Base-by-base conservation (phyloP, 2,329 filamentous ascomycete species). In the Monilinia aucupariae region DNA sequence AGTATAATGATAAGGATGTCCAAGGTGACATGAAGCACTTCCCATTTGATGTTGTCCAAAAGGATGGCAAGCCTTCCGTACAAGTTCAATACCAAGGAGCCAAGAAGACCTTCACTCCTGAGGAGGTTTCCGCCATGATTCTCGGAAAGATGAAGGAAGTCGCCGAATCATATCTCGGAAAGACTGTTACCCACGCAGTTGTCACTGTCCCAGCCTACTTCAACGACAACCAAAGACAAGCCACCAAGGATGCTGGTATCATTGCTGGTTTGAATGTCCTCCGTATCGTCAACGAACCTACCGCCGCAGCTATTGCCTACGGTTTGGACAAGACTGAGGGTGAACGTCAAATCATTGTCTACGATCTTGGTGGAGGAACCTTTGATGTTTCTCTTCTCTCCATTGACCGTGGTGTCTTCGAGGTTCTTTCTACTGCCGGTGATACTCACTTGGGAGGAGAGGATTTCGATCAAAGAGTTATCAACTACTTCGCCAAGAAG, bases 391-490 rank as follows among this genome's bases (percentile, higher is more conserved):
- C 92, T 61, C 90, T 96, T 69, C 86, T 96, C 63, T 94, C 89
- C 64, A 94, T 96, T 69, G 91, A 96, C 72, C 83, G 92, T 75
- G 92, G 92, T 76, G 90, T 96, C 72, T 96, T 97, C 76, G 92
- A 96, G 82, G 92, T 97, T 71, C 80, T 93, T 79, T 89, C 92
- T 78, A 96, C 92, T 73, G 91, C 92, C 76, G 92, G 92, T 91
- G 92, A 97, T 78, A 96, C 92, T 73, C 92, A 96, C 79, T 86
- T 97, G 71, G 92, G 92, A 88, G 92, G 92, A 87, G 92, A 97
- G 80, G 93, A 97, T 82, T 97, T 97, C 78, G 93, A 97, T 78
- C 92, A 97, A 85, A 89, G 93, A 76, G 85, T 97, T 78, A 96
- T 97, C 82, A 91, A 90, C 84, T 85, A 93, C 86, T 91, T 97